Evolutionary conservation across 805 yeast species (phyloP).

Genomic region (Yarrowia divulgata): DNA sequence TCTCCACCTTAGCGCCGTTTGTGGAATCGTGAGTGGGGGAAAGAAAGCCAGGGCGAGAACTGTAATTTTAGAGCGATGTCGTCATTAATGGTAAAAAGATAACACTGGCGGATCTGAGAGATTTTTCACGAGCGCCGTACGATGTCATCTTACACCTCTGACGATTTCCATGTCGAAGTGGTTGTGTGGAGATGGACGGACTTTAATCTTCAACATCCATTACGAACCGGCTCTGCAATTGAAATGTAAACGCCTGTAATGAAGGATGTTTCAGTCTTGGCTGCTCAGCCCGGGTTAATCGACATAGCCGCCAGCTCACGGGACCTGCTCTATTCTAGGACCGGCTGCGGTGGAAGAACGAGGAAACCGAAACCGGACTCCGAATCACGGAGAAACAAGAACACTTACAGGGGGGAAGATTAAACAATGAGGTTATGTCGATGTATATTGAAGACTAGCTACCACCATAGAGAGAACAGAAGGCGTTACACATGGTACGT

Average conservation of each 20-base stretch:
- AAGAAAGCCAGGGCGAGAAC: background rate
- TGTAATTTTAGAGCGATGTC: constrained; percentile 22
- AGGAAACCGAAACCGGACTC: no score
- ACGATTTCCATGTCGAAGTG: background rate
- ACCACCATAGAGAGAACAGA: no score
- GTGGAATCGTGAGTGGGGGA: constrained; percentile 8
- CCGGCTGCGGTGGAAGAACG: no score
- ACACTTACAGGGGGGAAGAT: background rate
- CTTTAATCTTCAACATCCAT: background rate
- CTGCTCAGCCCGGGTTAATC: constrained; percentile 24
- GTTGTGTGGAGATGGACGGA: background rate
- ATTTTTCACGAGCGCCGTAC: background rate
- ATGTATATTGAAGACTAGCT: no score
- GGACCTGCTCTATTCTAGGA: background rate
- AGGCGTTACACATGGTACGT: no score
- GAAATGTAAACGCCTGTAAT: no score
- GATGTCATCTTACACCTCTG: no score
- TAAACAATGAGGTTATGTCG: background rate
- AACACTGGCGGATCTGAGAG: background rate
- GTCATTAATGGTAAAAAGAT: background rate
- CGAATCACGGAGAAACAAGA: no score
- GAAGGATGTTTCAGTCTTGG: no score
- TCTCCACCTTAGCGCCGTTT: constrained; percentile 12
- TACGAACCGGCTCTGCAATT: no score
- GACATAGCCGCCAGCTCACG: constrained; percentile 4